A percentile compares a stretch with the other conserved stretches of the same genome.
Evolutionary conservation across 2,329 filamentous ascomycete genomes (phyloP).

Genomic region (Metarhizium humberi): DNA sequence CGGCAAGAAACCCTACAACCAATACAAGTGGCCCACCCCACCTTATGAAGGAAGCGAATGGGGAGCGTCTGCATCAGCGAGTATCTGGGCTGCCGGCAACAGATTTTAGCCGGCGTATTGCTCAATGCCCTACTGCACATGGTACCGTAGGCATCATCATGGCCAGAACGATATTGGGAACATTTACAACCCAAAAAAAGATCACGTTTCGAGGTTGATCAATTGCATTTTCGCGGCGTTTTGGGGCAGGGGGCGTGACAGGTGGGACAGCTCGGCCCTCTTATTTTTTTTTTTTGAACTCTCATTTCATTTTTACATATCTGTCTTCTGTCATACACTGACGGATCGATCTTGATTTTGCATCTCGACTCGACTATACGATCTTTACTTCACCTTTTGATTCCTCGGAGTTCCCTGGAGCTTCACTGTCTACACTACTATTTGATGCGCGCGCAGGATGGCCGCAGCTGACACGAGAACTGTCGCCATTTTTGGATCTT

Average conservation of each 20-base stretch:
- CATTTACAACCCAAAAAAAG: slow-evolving; percentile 5
- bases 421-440: not conserved
- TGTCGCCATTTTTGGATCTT: slow-evolving; percentile 9
- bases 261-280: slow-evolving; percentile 12
- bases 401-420: not conserved
- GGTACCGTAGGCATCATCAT: slow-evolving; percentile 12
- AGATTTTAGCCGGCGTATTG: slow-evolving; percentile 35
- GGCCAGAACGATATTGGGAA: slow-evolving; percentile 7
- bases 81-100: slow-evolving; percentile 66
- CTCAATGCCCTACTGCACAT: not conserved
- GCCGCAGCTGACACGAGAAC: slow-evolving; percentile 11
- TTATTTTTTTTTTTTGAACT: slow-evolving; percentile 5
- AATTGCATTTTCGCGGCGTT: slow-evolving; percentile 7
- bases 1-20: slow-evolving; percentile 42
- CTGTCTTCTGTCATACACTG: not conserved
- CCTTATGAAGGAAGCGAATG: slow-evolving; percentile 92
- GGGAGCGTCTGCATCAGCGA: slow-evolving; percentile 73
- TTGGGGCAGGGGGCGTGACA: not conserved
- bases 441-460: not conserved
- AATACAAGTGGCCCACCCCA: slow-evolving; percentile 84
- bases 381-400: not conserved
- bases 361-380: not conserved
- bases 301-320: not conserved
- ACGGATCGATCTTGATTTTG: not conserved
- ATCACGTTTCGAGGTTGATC: slow-evolving; percentile 9